phyloP scores from a whole-genome alignment of 2,329 filamentous ascomycete genomes.

The Talaromyces atroroseus region DNA sequence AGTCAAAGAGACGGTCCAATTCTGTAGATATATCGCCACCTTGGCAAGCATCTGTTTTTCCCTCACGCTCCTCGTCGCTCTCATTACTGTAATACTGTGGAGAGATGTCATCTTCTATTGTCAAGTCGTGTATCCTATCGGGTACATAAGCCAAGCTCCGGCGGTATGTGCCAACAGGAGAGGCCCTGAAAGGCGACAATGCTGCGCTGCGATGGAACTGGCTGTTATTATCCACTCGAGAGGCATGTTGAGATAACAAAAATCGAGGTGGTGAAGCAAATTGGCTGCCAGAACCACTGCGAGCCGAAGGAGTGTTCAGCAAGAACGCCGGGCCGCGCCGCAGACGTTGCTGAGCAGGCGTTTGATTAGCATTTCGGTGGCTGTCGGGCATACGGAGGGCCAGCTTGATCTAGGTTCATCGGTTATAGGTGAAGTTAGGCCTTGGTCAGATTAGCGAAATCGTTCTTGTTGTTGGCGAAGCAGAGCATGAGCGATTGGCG shows the following conservation, averaged over 20 bases:
- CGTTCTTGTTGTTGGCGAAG: neutral
- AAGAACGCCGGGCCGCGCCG: conserved; percentile 11
- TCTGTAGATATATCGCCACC: conserved; percentile 18
- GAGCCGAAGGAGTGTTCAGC: neutral
- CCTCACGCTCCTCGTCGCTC: conserved; percentile 6
- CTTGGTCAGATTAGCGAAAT: neutral
- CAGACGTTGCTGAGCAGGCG: neutral
- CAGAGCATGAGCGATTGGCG: neutral
- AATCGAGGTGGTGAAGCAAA: conserved; percentile 14
- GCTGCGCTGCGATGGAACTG: neutral
- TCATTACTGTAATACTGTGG: neutral
- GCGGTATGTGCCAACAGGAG: neutral
- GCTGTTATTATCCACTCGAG: neutral
- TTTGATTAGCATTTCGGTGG: conserved; percentile 3
- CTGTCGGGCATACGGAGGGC: neutral
- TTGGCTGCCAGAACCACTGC: conserved; percentile 5
- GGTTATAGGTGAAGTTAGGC: neutral
- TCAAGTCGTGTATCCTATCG: neutral
- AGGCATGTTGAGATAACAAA: conserved; percentile 2
- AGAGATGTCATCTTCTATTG: neutral
- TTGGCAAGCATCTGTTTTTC: conserved; percentile 1
- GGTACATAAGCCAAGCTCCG: neutral
- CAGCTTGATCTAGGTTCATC: neutral
- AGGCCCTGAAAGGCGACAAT: neutral
- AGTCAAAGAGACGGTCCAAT: conserved; percentile 28